Conservation (phyloP, 371 early-diverging fungal genomes). For the Mycotypha africana region DNA sequence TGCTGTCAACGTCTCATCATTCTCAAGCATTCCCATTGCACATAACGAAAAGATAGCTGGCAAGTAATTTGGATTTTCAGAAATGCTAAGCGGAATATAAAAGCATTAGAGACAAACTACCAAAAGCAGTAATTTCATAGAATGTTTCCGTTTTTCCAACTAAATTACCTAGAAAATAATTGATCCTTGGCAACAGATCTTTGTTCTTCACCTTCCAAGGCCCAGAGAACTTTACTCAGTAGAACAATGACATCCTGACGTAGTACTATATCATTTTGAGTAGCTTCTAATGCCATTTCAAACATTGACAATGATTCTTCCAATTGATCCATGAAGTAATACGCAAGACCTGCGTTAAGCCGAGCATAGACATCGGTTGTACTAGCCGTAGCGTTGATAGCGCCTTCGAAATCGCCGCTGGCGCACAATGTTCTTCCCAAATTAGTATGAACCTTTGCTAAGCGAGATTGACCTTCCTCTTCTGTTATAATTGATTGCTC, state of each 20-base stretch:
- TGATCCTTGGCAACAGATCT: conserved; percentile 75
- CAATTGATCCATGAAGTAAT: conserved; percentile 67
- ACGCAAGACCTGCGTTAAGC: conserved; percentile 70
- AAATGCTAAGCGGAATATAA: conserved; percentile 35
- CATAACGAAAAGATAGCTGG: conserved; percentile 72
- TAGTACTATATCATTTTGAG: conserved; percentile 41
- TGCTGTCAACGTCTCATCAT: conserved; percentile 68
- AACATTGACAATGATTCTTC: conserved; percentile 66
- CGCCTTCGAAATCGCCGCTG: conserved; percentile 40
- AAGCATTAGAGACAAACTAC: too few species aligned
- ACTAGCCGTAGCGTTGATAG: conserved; percentile 21
- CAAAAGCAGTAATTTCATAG: too few species aligned
- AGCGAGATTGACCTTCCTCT: conserved; percentile 13
- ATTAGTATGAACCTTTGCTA: conserved; percentile 49
- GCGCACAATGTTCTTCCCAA: conserved; percentile 61
- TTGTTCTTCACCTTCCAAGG: conserved; percentile 77
- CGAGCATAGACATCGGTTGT: conserved; percentile 42
- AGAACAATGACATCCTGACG: conserved; percentile 64
- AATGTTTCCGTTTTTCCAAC: conserved; percentile 20
- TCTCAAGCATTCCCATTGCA: conserved; percentile 72
- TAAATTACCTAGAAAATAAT: conserved; percentile 57
- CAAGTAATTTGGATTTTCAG: conserved; percentile 47
- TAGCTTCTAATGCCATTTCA: conserved; percentile 62
- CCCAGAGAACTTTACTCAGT: conserved; percentile 84
- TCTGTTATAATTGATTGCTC: conserved; percentile 16